phyloP scores from a whole-genome alignment of 2,329 filamentous ascomycete genomes.

The Ceratocystis huliohia region DNA sequence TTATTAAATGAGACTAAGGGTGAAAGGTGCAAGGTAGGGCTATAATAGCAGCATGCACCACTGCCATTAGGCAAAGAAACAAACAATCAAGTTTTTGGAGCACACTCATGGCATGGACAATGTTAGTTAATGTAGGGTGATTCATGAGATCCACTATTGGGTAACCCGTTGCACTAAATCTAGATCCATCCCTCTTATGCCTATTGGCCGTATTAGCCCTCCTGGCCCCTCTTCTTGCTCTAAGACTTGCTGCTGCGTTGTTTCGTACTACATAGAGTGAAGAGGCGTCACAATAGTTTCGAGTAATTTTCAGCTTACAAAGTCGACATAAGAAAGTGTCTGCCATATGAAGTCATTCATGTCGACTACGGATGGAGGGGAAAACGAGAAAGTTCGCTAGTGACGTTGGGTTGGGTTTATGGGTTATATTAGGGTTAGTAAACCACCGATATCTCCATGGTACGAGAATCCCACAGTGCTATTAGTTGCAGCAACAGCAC shows the following conservation, averaged over 20 bases:
- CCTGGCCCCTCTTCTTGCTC: too few relatives aligned
- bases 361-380: neutral
- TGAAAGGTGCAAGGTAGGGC: neutral
- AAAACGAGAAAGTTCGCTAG: neutral
- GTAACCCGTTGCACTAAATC: neutral
- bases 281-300: too few relatives aligned
- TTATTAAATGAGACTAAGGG: constrained; percentile 1
- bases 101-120: neutral
- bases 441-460: neutral
- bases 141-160: neutral
- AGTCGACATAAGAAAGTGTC: too few relatives aligned
- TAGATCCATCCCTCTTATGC: neutral
- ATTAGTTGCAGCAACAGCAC: neutral
- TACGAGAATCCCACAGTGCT: neutral
- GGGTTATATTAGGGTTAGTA: neutral
- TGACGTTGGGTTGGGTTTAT: neutral
- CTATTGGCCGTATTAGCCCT: too few relatives aligned
- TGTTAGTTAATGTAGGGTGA: neutral
- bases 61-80: neutral
- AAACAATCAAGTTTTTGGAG: neutral
- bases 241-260: too few relatives aligned
- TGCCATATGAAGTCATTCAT: too few relatives aligned
- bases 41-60: neutral
- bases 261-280: too few relatives aligned
- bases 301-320: too few relatives aligned